A percentile compares a stretch with the other conserved stretches of the same genome.
Conservation (phyloP, 2,329 filamentous ascomycete genomes). For the Colletotrichum spaethianum region DNA sequence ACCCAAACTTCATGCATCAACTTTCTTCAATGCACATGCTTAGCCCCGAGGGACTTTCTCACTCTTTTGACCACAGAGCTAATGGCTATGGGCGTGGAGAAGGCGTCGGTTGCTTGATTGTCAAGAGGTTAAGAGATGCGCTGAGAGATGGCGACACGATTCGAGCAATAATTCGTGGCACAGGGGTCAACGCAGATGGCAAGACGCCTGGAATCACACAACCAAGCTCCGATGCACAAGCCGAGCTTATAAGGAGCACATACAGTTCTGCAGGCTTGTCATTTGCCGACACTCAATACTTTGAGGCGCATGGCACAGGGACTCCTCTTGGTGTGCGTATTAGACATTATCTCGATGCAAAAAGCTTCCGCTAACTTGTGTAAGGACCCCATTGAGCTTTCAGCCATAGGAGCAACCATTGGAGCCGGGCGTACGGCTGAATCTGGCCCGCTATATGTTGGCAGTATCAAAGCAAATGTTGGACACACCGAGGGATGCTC, state of each 20-base stretch:
- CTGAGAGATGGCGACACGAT: constrained; percentile 56
- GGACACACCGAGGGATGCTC: constrained; percentile 61
- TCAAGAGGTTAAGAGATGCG: constrained; percentile 59
- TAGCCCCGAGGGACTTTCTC: constrained; percentile 39
- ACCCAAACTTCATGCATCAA: constrained; percentile 42
- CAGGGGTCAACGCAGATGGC: constrained; percentile 53
- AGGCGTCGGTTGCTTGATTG: constrained; percentile 54
- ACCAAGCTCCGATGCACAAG: constrained; percentile 55
- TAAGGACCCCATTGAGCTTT: constrained; percentile 68
- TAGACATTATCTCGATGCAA: background rate
- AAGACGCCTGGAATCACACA: constrained; percentile 53
- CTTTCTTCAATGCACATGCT: constrained; percentile 39
- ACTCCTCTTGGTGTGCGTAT: constrained; percentile 17
- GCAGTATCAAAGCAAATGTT: constrained; percentile 53
- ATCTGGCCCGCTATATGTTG: constrained; percentile 50
- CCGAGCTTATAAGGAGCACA: constrained; percentile 42
- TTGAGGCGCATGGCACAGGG: constrained; percentile 65
- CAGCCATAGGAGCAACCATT: constrained; percentile 62
- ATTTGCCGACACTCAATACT: constrained; percentile 49
- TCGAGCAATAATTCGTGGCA: constrained; percentile 50
- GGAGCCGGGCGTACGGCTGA: constrained; percentile 50
- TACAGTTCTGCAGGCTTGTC: constrained; percentile 3
- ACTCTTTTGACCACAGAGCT: constrained; percentile 53
- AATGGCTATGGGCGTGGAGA: constrained; percentile 62
- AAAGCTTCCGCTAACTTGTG: constrained; percentile 58